These are phyloP conservation scores for Neurospora tetraspora DNA, from an alignment of 495 filamentous ascomycete genomes.

Conservation along the genomic window DNA sequence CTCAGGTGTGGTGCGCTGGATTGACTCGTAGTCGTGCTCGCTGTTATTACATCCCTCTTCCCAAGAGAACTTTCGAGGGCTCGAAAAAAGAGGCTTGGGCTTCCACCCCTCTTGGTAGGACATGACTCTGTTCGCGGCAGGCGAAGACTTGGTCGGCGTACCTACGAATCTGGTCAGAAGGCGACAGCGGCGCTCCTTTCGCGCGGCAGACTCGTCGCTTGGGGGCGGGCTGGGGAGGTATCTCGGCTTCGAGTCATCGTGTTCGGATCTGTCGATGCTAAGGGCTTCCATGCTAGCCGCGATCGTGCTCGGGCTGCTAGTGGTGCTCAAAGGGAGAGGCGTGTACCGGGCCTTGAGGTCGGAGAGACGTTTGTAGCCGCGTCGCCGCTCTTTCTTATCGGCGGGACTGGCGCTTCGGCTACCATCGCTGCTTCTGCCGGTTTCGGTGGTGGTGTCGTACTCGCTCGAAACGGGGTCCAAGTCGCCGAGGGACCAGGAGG, in stretches of 20 bases:
- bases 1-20: neutral
- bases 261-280: neutral
- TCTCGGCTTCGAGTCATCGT: neutral
- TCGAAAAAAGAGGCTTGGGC: neutral
- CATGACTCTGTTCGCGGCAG: neutral
- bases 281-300: neutral
- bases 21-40: neutral
- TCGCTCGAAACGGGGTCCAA: neutral
- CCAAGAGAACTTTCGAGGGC: neutral
- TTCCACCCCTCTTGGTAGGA: neutral
- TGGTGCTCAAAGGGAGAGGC: neutral
- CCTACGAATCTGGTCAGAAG: neutral
- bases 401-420: neutral
- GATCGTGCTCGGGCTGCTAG: neutral
- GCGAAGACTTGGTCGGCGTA: neutral
- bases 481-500: neutral
- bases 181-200: neutral
- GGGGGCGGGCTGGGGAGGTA: neutral
- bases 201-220: neutral
- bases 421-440: neutral
- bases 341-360: neutral
- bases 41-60: neutral
- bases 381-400: neutral
- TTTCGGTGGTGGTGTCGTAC: neutral
- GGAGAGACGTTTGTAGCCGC: neutral